A percentile compares a stretch with the other conserved stretches of the same genome.
Evolutionary conservation across 2,329 filamentous ascomycete species (phyloP).

Genomic region (Sclerotinia spermophila): DNA sequence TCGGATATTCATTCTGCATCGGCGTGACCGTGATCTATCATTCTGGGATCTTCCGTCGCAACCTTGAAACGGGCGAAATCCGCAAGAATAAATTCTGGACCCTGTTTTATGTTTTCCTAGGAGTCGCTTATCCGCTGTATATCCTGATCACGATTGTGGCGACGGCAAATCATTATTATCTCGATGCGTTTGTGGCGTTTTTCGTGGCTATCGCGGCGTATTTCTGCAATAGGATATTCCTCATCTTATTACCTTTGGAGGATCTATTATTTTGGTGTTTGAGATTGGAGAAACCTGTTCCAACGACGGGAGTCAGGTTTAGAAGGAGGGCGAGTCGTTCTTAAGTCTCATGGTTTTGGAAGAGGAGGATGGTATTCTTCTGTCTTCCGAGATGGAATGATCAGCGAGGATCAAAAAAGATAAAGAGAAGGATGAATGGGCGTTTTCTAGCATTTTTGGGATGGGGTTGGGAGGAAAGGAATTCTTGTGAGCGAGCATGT

Average conservation of each 20-base stretch:
- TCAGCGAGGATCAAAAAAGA: neutral
- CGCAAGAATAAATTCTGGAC: conserved; percentile 44
- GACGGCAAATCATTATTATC: conserved; percentile 53
- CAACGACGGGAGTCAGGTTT: conserved; percentile 44
- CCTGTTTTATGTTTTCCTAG: conserved; percentile 43
- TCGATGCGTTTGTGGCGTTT: conserved; percentile 48
- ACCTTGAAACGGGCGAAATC: conserved; percentile 41
- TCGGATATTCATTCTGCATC: conserved; percentile 52
- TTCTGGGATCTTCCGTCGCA: conserved; percentile 43
- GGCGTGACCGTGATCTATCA: conserved; percentile 51
- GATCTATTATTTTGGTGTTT: conserved; percentile 46
- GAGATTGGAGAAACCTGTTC: conserved; percentile 48
- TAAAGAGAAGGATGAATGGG: neutral
- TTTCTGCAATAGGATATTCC: conserved; percentile 47
- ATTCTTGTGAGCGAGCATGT: neutral
- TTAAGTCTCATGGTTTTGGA: neutral
- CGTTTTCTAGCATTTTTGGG: neutral
- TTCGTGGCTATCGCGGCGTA: conserved; percentile 46
- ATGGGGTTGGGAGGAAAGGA: neutral
- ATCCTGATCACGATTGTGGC: conserved; percentile 50
- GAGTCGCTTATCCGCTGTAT: conserved; percentile 44
- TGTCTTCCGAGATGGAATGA: neutral
- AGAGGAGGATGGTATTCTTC: neutral
- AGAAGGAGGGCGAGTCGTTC: neutral
- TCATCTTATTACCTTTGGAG: conserved; percentile 48